Evolutionary conservation across 2,329 filamentous ascomycete genomes (phyloP).

Genomic region (Emydomyces testavorans): DNA sequence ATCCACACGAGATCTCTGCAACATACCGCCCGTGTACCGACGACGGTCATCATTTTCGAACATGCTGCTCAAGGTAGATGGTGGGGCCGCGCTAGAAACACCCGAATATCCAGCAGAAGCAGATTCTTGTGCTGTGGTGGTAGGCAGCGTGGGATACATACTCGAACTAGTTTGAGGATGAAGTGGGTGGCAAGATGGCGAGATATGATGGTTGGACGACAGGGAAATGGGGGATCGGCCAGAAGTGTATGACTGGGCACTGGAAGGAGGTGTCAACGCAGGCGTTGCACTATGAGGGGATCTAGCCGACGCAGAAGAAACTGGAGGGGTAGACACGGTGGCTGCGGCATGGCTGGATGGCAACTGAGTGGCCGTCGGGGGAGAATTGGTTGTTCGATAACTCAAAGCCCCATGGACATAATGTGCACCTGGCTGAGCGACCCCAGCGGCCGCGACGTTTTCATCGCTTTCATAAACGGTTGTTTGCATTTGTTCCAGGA

Average conservation of each 20-base stretch:
- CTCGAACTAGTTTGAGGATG: conserved; percentile 32
- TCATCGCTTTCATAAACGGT: conserved; percentile 91
- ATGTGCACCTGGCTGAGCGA: conserved; percentile 62
- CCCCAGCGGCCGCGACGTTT: conserved; percentile 64
- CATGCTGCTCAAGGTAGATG: conserved; percentile 48
- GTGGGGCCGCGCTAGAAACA: conserved; percentile 45
- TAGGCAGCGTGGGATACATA: conserved; percentile 54
- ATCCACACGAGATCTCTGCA: conserved; percentile 44
- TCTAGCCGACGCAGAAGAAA: conserved; percentile 28
- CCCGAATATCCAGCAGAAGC: conserved; percentile 41
- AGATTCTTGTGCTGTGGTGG: conserved; percentile 47
- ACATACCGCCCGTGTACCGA: conserved; percentile 49
- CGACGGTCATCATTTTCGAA: conserved; percentile 51
- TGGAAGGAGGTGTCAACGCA: conserved; percentile 51
- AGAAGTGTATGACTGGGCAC: conserved; percentile 51
- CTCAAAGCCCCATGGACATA: conserved; percentile 45
- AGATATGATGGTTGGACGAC: conserved; percentile 41
- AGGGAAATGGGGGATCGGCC: conserved; percentile 49
- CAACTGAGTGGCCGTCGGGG: conserved; percentile 33
- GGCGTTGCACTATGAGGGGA: conserved; percentile 45
- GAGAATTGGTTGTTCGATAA: conserved; percentile 49
- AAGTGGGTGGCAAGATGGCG: conserved; percentile 33
- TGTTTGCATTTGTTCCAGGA: conserved; percentile 89
- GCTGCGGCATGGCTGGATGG: conserved; percentile 33
- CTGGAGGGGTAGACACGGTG: conserved; percentile 30